A percentile compares a stretch with the other conserved stretches of the same genome.
These are phyloP conservation scores for Phytopythium ostracodes DNA, from an alignment of 352 stramenopile genomes.

Conservation along the genomic window DNA sequence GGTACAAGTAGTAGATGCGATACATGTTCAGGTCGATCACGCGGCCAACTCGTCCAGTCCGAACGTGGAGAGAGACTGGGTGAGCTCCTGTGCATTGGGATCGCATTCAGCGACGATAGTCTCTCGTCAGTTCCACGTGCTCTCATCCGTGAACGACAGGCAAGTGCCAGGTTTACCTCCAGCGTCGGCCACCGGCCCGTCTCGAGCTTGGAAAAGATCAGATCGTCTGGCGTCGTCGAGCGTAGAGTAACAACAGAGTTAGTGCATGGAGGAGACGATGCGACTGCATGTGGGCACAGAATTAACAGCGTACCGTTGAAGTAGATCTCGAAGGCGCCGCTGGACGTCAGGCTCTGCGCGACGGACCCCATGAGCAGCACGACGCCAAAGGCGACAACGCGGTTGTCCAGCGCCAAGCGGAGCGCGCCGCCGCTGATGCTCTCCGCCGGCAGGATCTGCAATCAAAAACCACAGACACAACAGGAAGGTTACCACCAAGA, in stretches of 20 bases:
- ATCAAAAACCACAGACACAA: neutral
- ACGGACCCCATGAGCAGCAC: slow-evolving; percentile 60
- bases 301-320: slow-evolving; percentile 56
- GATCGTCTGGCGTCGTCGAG: slow-evolving; percentile 28
- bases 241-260: neutral
- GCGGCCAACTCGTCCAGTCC: slow-evolving; percentile 5
- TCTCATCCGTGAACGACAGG: neutral
- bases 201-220: slow-evolving; percentile 78
- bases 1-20: too few species aligned
- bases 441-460: slow-evolving; percentile 46
- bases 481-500: neutral
- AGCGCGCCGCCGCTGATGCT: slow-evolving; percentile 45
- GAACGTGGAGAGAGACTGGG: slow-evolving; percentile 2
- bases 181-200: slow-evolving; percentile 61
- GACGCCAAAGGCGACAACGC: slow-evolving; percentile 58
- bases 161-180: slow-evolving; percentile 13
- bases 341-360: slow-evolving; percentile 59
- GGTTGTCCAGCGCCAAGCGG: slow-evolving; percentile 70
- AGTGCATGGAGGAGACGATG: neutral
- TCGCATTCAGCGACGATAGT: neutral
- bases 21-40: neutral
- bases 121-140: neutral
- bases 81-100: neutral
- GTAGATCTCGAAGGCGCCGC: slow-evolving; percentile 79
- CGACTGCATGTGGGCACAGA: neutral